phyloP scores from a whole-genome alignment of 1,284 basidiomycete species.

The Leccinum angustisporum region DNA sequence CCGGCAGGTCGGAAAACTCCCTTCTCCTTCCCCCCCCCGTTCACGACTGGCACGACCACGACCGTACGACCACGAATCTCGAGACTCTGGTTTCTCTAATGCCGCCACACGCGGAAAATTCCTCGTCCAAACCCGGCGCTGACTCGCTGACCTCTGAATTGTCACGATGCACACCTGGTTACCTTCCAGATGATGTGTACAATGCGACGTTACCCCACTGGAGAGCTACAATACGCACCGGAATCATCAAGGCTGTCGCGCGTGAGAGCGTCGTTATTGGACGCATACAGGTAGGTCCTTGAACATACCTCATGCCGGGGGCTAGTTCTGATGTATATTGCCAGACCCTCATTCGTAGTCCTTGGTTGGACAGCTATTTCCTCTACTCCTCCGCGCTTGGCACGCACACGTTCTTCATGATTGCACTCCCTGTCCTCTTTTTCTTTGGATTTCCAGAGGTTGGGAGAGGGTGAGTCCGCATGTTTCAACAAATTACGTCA shows the following conservation, averaged over 20 bases:
- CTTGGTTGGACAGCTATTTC: constrained; percentile 84
- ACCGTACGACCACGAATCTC: neutral
- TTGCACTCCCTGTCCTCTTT: constrained; percentile 80
- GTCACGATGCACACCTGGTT: constrained; percentile 15
- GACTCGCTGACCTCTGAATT: neutral
- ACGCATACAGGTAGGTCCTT: constrained; percentile 59
- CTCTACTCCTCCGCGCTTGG: constrained; percentile 88
- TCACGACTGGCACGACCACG: neutral
- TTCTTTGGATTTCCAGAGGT: constrained; percentile 81
- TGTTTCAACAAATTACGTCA: neutral
- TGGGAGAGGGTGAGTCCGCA: constrained; percentile 65
- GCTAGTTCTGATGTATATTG: neutral
- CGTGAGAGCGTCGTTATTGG: constrained; percentile 70
- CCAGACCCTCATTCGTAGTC: constrained; percentile 60
- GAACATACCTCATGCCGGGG: neutral
- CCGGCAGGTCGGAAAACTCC: too few species aligned
- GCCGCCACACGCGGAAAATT: neutral
- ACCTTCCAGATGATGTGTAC: constrained; percentile 27
- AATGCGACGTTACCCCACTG: constrained; percentile 42
- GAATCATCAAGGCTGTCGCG: constrained; percentile 58
- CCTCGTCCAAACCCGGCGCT: constrained; percentile 4
- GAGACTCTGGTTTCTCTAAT: constrained; percentile 2
- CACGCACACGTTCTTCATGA: constrained; percentile 95
- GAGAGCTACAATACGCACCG: constrained; percentile 63
- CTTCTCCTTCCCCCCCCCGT: neutral